Evolutionary conservation across 169 alveolate genomes (phyloP).

Genomic region (Plasmodium vivax): DNA sequence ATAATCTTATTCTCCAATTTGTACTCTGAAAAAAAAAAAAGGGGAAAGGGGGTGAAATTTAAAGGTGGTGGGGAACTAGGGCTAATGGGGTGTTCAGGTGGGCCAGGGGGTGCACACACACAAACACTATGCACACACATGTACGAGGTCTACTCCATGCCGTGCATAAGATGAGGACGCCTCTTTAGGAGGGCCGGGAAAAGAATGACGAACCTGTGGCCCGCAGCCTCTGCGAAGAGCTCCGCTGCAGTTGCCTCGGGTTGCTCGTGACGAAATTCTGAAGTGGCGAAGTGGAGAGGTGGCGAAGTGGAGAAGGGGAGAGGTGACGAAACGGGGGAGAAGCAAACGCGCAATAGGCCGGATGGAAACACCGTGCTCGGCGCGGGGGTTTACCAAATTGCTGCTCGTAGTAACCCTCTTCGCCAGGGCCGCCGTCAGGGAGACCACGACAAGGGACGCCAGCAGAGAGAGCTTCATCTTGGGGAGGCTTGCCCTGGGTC

Average conservation of each 20-base stretch:
- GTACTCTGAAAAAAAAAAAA: slow-evolving; percentile 24
- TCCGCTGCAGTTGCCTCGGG: slow-evolving; percentile 44
- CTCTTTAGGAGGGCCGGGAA: neutral
- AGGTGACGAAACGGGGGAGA: neutral
- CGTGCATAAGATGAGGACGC: neutral
- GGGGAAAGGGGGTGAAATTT: neutral
- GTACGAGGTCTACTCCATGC: neutral
- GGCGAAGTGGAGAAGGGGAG: neutral
- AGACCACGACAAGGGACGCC: neutral
- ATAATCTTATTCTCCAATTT: slow-evolving; percentile 54
- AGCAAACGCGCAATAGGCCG: neutral
- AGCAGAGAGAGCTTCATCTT: slow-evolving; percentile 19
- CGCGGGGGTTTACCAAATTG: slow-evolving; percentile 6
- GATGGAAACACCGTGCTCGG: neutral
- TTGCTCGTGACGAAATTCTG: slow-evolving; percentile 37
- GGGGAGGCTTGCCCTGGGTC: neutral
- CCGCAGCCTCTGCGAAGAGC: slow-evolving; percentile 30
- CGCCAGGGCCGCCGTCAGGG: slow-evolving; percentile 8
- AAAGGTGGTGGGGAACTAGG: neutral
- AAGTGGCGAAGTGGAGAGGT: neutral
- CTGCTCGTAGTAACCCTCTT: slow-evolving; percentile 5
- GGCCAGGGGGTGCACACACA: neutral
- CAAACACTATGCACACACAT: neutral
- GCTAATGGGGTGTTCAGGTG: neutral
- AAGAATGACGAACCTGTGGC: slow-evolving; percentile 47